A percentile compares a stretch with the other conserved stretches of the same genome.
Evolutionary conservation across 2,329 filamentous ascomycete genomes (phyloP).

Genomic region (Xylariaceae sp.): DNA sequence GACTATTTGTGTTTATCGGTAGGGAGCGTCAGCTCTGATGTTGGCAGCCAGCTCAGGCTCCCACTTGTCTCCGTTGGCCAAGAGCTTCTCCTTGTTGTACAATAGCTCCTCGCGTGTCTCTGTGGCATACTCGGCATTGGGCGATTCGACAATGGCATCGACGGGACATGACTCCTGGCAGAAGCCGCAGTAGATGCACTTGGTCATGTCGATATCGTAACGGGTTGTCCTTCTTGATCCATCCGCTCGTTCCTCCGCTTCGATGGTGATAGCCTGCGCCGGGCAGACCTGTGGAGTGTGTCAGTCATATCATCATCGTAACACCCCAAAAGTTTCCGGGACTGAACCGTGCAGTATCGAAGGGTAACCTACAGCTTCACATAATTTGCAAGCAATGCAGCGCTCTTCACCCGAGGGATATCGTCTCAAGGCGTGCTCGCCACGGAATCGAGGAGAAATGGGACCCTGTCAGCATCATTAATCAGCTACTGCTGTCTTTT

Average conservation of each 20-base stretch:
- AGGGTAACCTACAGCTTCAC: constrained; percentile 65
- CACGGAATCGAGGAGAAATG: constrained; percentile 95
- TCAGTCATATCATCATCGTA: constrained; percentile 6
- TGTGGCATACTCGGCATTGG: constrained; percentile 60
- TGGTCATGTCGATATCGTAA: constrained; percentile 99
- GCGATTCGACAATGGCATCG: constrained; percentile 74
- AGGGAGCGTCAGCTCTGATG: constrained; percentile 89
- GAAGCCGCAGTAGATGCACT: constrained; percentile 99
- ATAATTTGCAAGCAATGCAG: constrained; percentile 99
- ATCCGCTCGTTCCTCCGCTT: constrained; percentile 96
- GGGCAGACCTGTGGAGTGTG: constrained; percentile 70
- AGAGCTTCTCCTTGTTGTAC: constrained; percentile 95
- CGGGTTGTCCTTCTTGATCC: constrained; percentile 91
- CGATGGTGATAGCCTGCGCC: constrained; percentile 96
- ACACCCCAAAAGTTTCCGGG: no score
- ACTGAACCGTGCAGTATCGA: not conserved
- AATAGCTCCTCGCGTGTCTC: constrained; percentile 83
- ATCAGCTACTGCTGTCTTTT: constrained; percentile 16
- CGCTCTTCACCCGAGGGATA: constrained; percentile 98
- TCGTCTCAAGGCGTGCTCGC: constrained; percentile 91
- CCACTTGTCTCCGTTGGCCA: constrained; percentile 93
- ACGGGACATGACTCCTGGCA: constrained; percentile 99
- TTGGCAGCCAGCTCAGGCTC: constrained; percentile 92
- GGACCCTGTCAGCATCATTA: constrained; percentile 58
- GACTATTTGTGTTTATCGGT: constrained; percentile 57